Conservation (phyloP, 2,329 filamentous ascomycete species). For the Pyrenophora graminea region DNA sequence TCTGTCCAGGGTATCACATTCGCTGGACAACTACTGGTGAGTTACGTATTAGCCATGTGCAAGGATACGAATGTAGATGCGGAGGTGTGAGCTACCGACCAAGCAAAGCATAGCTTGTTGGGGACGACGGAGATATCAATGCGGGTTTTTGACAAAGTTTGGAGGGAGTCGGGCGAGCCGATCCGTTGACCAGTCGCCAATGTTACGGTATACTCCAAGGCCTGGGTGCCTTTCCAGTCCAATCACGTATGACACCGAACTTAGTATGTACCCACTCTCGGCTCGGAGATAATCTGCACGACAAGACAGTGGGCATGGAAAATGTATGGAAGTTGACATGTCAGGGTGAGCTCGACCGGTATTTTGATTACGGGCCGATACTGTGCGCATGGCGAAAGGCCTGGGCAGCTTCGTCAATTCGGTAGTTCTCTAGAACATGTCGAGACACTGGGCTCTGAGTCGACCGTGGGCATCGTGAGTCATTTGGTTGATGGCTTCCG, state of each 20-base stretch:
- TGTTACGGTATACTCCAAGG: constrained; percentile 23
- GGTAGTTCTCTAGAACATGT: not conserved
- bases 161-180: constrained; percentile 49
- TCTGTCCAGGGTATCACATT: constrained; percentile 45
- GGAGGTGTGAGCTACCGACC: constrained; percentile 1
- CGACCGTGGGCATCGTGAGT: constrained; percentile 22
- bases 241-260: constrained; percentile 16
- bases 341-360: constrained; percentile 27
- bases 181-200: constrained; percentile 52
- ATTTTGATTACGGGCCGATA: constrained; percentile 20
- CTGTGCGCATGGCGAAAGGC: constrained; percentile 44
- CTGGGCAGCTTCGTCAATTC: constrained; percentile 48
- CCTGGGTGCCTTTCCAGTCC: constrained; percentile 24
- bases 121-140: constrained; percentile 27
- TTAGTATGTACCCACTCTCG: constrained; percentile 20
- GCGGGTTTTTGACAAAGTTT: constrained; percentile 56
- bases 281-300: constrained; percentile 15
- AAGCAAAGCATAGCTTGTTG: constrained; percentile 41
- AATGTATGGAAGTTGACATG: constrained; percentile 21
- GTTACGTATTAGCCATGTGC: constrained; percentile 3
- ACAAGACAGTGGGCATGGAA: constrained; percentile 31
- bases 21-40: constrained; percentile 47
- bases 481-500: constrained; percentile 19
- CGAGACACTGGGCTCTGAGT: constrained; percentile 1
- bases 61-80: no score